Base-by-base conservation (phyloP, 2,329 filamentous ascomycete species). In the Alternaria viburni region DNA sequence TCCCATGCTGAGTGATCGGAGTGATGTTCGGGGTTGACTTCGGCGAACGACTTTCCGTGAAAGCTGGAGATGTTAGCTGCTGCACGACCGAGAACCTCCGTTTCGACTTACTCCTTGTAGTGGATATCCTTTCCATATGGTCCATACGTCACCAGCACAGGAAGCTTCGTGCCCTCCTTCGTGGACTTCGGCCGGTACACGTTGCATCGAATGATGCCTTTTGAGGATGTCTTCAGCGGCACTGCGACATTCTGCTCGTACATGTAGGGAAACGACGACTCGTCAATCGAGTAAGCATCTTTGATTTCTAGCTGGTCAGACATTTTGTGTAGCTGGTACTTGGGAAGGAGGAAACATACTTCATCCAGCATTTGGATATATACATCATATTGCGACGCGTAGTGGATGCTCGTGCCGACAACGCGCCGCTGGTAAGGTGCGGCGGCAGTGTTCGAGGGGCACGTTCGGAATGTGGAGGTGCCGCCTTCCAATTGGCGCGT, bases 101-200 rank as follows among this genome's bases (percentile, higher is more conserved):
- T 32, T 4, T 4, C 44, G 47, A 64, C 57, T 56, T 77, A 83
- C 81, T 84, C 81, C 61, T 83, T 80, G 74, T 92, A 92, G 19
- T 83, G 86, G 36, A 91, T 90, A 69, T 92, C 90, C 69, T 93
- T 92, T 49, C 90, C 90, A 66, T 92, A 92, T 0, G 90, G 90
- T 0, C 90, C 90, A 67, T 92, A 92, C 0, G 90, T 92, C 3
- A 90, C 86, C 9, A 92, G 75, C 0, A 91, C 89, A 0, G 90
- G 90, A 21, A 83, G 83, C 64, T 76, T 81, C 10, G 66, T 55
- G 6, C 69, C 65, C 4, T 71, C 62, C 21, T 81, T 75, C 5
- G 73, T 70, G 8, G 65, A 61, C 51, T 83, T 85, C 1, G 84
- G 84, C 2, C 84, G 78, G 66, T 86, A 87, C 3, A 86, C 81